Evolutionary conservation across 225 moss, liverwort and hornwort genomes (phyloP), one percentile per base, ranked within the genome.

Genomic region (Marchantia paleacea): DNA sequence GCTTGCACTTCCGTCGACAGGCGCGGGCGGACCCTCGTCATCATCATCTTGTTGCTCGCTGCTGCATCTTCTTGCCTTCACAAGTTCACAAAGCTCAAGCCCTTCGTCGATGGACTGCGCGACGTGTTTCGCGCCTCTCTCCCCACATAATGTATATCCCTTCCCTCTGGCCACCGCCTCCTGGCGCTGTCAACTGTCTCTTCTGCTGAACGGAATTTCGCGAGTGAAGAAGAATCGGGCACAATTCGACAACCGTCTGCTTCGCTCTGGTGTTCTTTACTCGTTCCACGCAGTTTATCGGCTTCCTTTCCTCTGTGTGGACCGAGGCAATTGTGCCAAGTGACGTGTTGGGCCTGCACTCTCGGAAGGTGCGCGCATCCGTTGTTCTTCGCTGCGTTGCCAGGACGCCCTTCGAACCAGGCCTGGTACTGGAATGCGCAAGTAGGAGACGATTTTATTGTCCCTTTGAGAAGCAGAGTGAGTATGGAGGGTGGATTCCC

Each of bases 401-500:
- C 14, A n/a, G n/a, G 10, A 55, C 8, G 8, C 14, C 55, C 55
- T 55, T 14, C 8, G 55, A 8, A 8, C 55, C 55, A 8, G 55
- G 55, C 8, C 14, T 55, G n/a, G n/a, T n/a, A 29, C 12, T 29
- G n/a, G 54, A 55, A 25, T 8, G 28, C 0, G 12, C 11, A 12
- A 19, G 39, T 49, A 22, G 8, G 22, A 54, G 12, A 24, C 10
- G 0, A 73, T 12, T 3, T 25, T 29, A 55, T 75, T 20, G 75
- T 8, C 7, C 12, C 31, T 5, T 31, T 53, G 5, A 24, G 14
- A 3, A 39, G 75, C 58, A 29, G 58, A 28, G 31, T 18, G 30
- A 76, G 58, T 22, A 76, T 61, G 75, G 60, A 28, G 30, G 75
- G 31, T 11, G 75, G 75, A 76, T 58, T 76, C 39, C 14, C 55